Conservation (phyloP, 306 rosid genomes). For the Cucumis cinereus region DNA sequence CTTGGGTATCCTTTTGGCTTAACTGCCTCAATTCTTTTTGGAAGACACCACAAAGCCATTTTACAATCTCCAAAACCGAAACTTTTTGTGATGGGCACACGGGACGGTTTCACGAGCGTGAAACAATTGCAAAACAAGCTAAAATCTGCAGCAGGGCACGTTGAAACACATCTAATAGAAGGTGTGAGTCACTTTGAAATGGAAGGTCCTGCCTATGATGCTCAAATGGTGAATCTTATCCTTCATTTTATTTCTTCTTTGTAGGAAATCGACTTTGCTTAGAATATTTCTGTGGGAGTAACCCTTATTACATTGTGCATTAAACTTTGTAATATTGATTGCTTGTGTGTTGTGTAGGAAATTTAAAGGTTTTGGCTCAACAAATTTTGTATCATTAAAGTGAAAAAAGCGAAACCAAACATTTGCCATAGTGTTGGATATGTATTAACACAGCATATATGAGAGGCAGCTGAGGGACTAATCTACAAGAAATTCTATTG, state of each 20-base stretch:
- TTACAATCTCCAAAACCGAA: conserved; percentile 63
- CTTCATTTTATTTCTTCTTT: conserved; percentile 39
- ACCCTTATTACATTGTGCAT: neutral
- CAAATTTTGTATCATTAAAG: neutral
- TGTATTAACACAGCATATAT: neutral
- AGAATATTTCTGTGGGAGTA: neutral
- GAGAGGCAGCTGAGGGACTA: neutral
- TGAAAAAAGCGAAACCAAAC: neutral
- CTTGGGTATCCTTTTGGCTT: conserved; percentile 95
- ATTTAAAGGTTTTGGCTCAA: neutral
- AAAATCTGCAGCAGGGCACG: conserved; percentile 48
- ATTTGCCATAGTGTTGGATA: neutral
- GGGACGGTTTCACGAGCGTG: conserved; percentile 77
- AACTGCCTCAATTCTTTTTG: conserved; percentile 72
- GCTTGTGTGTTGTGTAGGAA: neutral
- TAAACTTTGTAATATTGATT: neutral
- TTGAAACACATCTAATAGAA: conserved; percentile 55
- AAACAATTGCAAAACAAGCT: conserved; percentile 74
- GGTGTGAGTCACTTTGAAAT: conserved; percentile 81
- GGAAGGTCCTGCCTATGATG: conserved; percentile 83
- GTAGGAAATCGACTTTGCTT: conserved; percentile 12
- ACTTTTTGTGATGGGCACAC: conserved; percentile 80
- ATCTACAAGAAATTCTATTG: conserved; percentile 4
- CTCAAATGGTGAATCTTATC: conserved; percentile 64
- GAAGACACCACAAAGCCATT: conserved; percentile 73